Evolutionary conservation across 768 basidiomycete genomes (phyloP).

Genomic region (Kwoniella mangroviensis): DNA sequence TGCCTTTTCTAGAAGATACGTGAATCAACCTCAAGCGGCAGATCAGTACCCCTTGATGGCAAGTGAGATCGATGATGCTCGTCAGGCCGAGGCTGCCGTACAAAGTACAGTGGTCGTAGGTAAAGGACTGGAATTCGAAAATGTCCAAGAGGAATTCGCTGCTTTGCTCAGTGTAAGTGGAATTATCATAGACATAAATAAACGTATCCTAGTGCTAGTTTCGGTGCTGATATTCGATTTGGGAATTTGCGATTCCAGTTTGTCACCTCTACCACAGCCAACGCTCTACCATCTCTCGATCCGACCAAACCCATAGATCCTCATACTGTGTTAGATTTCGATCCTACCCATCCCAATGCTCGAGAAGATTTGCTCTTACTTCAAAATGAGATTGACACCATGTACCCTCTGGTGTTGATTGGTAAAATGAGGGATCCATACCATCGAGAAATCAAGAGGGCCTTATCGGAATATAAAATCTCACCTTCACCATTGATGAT

Average conservation of each 20-base stretch:
- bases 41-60: conserved; percentile 19
- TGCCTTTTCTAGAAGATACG: conserved; percentile 19
- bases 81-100: conserved; percentile 13
- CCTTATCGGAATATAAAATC: conserved; percentile 52
- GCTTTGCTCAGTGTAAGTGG: conserved; percentile 49
- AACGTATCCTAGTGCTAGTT: too few relatives aligned
- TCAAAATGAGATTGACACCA: conserved; percentile 46
- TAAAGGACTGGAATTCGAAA: conserved; percentile 26
- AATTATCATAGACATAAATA: not conserved
- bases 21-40: conserved; percentile 1
- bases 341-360: conserved; percentile 50
- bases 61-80: conserved; percentile 20
- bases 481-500: conserved; percentile 52
- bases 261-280: conserved; percentile 55
- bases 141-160: conserved; percentile 42
- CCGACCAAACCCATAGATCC: conserved; percentile 49
- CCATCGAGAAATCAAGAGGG: conserved; percentile 54
- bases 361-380: conserved; percentile 48
- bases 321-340: conserved; percentile 53
- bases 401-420: conserved; percentile 54
- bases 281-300: conserved; percentile 52
- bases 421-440: conserved; percentile 57
- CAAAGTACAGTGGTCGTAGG: not conserved
- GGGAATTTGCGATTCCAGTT: conserved; percentile 27
- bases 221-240: too few relatives aligned